Percentiles rank a stretch among this genome's conserved stretches.
Evolutionary conservation across 176 grass and related monocot genomes (phyloP).

Genomic region (Ensete ventricosum): DNA sequence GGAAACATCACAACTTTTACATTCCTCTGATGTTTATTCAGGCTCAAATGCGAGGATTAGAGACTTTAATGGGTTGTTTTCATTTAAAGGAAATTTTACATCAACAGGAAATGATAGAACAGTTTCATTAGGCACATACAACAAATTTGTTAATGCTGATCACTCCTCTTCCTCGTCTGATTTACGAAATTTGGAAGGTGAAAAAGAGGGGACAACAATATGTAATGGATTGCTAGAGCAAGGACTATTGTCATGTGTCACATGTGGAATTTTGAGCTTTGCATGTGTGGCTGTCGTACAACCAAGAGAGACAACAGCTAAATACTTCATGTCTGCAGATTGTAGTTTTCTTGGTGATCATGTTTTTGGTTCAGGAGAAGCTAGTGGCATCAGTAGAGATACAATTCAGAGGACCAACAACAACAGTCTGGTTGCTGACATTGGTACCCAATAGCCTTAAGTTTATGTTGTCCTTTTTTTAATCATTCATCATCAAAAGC

Average conservation of each 20-base stretch:
- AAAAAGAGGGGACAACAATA: constrained; percentile 29
- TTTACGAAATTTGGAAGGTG: constrained; percentile 34
- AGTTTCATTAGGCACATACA: constrained; percentile 11
- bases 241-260: constrained; percentile 80
- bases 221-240: constrained; percentile 55
- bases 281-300: constrained; percentile 87
- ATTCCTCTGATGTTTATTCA: constrained; percentile 16
- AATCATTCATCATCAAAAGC: neutral
- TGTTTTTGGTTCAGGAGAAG: constrained; percentile 28
- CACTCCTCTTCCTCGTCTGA: constrained; percentile 23
- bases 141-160: constrained; percentile 27
- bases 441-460: constrained; percentile 12
- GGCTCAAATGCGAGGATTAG: constrained; percentile 21
- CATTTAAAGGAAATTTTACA: constrained; percentile 24
- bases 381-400: constrained; percentile 11
- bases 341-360: constrained; percentile 43
- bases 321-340: constrained; percentile 57
- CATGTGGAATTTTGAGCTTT: constrained; percentile 98
- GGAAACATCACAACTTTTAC: constrained; percentile 31
- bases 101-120: constrained; percentile 21
- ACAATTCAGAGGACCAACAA: neutral
- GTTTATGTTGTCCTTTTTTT: neutral
- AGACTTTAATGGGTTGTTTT: constrained; percentile 22
- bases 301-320: constrained; percentile 61
- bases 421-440: neutral